Evolutionary conservation across 345 rosid genomes (phyloP), one percentile per base, ranked within the genome.

Genomic region (Turritis glabra): DNA sequence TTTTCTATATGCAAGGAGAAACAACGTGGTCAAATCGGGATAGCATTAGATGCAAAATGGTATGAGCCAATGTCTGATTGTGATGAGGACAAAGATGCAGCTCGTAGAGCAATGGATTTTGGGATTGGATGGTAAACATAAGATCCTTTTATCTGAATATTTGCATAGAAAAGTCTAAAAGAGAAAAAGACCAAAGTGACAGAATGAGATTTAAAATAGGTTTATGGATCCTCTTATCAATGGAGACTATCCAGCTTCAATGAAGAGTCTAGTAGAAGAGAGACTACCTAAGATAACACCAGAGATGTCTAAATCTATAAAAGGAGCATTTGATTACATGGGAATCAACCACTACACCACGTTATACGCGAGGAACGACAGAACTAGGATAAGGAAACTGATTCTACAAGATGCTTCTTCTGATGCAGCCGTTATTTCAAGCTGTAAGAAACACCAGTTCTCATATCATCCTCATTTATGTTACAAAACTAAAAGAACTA

Each of bases 261-360:
- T 94, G 97, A 82, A 67, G 81, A 81, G 48, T 51, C 84, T 87
- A 62, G 96, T 86, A 13, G 90, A 81, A 12, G 82, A 86, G 69
- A 86, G 98, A 83, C 80, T 94, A 35, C 97, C 98, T 2, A 69
- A 69, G 72, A 85, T 90, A 73, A 76, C 83, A 72, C 74, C 83
- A 41, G 74, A 82, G 73, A 90, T 73, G 84, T 84, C 91, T 17
- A 81, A 78, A 65, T 19, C 65, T 67, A 33, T 94, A 21, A 67
- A 29, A 59, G 87, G 88, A 5, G 80, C 90, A 17, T 67, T 85
- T 52, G 96, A 94, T 70, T 94, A 78, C 67, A 38, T 87, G n/a
- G 96, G 98, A 69, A 71, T 94, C 77, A 94, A 94, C 77, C 97
- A 91, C 53, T 94, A 94, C 74, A 94, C 97, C 9, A 73, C 97